Conservation (phyloP, 176 grass and related monocot species). For the Aegilops bicornis region DNA sequence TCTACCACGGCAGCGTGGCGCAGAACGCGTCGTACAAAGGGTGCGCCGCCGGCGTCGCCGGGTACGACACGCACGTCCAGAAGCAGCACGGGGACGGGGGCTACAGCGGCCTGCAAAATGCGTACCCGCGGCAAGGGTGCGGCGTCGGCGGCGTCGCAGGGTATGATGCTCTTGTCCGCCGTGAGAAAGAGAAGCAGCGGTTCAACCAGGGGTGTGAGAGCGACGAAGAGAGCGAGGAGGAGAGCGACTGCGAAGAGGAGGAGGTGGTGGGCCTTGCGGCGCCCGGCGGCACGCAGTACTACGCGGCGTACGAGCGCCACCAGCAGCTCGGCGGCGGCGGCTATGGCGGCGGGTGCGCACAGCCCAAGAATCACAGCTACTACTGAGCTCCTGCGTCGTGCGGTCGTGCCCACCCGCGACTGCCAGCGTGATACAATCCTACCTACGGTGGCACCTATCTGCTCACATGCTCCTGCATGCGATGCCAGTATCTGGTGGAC, state of each 20-base stretch:
- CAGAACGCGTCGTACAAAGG: no score
- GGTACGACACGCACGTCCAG: conserved; percentile 3
- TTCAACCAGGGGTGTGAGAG: neutral
- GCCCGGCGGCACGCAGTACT: neutral
- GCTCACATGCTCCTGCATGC: neutral
- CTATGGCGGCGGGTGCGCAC: neutral
- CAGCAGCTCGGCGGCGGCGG: neutral
- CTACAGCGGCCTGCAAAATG: no score
- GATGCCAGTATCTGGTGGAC: neutral
- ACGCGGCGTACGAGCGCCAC: neutral
- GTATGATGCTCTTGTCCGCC: no score
- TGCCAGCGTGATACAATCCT: neutral
- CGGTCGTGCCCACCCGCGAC: neutral
- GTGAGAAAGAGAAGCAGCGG: no score
- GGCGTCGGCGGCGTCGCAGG: no score
- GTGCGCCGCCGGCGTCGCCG: neutral
- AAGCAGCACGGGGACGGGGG: neutral
- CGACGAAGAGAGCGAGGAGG: conserved; percentile 17
- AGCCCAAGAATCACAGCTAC: neutral
- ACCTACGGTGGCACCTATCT: no score
- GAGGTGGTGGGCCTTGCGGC: neutral
- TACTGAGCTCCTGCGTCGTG: neutral
- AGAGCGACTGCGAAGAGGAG: conserved; percentile 40
- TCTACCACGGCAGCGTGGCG: no score
- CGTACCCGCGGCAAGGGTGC: no score